These are phyloP conservation scores for Paspalum notatum DNA, from an alignment of 176 grass and related monocot species.

Conservation along the genomic window DNA sequence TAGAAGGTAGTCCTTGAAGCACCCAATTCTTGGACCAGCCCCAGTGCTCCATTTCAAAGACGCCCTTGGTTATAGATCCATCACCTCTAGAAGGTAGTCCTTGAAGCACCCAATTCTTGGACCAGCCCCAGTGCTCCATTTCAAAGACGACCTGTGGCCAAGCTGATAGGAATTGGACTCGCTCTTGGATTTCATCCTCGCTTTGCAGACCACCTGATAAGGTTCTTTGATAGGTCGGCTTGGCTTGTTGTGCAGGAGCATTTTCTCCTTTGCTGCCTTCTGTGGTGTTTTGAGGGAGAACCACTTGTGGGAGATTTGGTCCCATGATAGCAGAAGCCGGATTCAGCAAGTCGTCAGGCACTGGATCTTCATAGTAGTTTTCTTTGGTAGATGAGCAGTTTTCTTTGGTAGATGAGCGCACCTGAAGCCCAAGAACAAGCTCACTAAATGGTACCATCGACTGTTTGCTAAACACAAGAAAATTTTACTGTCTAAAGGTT, in stretches of 20 bases:
- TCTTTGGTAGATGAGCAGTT: no score
- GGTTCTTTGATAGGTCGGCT: constrained; percentile 66
- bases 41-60: constrained; percentile 82
- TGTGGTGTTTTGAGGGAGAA: constrained; percentile 22
- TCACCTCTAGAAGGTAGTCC: constrained; percentile 89
- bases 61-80: constrained; percentile 67
- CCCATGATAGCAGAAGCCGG: background rate
- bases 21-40: constrained; percentile 89
- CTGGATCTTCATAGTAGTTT: constrained; percentile 66
- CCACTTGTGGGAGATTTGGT: constrained; percentile 31
- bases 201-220: constrained; percentile 83
- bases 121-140: constrained; percentile 87
- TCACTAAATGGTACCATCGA: constrained; percentile 15
- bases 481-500: background rate
- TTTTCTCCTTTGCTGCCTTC: constrained; percentile 4
- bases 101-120: constrained; percentile 91
- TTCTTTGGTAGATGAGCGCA: constrained; percentile 59
- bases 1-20: constrained; percentile 82
- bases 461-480: no score
- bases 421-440: constrained; percentile 44
- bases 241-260: constrained; percentile 37
- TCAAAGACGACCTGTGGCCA: constrained; percentile 71
- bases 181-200: constrained; percentile 73
- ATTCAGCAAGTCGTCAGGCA: constrained; percentile 25
- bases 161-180: constrained; percentile 81